Evolutionary conservation across 345 rosid species (phyloP), one percentile per base, ranked within the genome.

Genomic region (Noccaea bulbosa): DNA sequence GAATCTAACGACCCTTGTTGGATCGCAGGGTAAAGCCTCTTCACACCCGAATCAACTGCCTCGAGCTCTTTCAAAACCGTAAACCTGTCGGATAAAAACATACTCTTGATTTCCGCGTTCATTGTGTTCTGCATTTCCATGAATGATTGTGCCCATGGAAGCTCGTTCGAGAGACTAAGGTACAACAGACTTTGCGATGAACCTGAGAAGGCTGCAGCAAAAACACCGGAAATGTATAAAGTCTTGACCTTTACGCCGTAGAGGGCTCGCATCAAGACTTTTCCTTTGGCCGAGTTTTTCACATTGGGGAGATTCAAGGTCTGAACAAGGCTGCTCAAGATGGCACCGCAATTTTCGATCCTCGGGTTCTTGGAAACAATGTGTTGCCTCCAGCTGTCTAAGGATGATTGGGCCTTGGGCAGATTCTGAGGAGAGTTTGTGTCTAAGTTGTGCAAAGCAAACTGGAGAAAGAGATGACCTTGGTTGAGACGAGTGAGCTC

Each of bases 211-310:
- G 66, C 75, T 40, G 78, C 78, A 62, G 77, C 77, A 38, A 78
- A 78, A 1, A 78, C 81, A 67, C 81, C 61, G 5, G 49, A 73
- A 1, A 78, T 67, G 49, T 67, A 78, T 7, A 72, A 48, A 38
- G 81, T 78, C 69, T 67, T 69, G 20, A 78, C 81, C 78, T 78
- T 78, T 2, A 78, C 78, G 54, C 81, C 81, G 2, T 72, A 72
- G 1, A 78, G 9, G 37, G 81, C 81, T 3, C 81, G 45, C 78
- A 62, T 72, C 55, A 78, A 15, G 38, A 78, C 78, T 73, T 78
- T 73, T 11, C 81, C 81, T 60, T 73, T 68, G 15, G 74, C 41
- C 20, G 81, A 72, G 70, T 78, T 78, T 27, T 78, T 78, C 49
- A 78, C 81, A 74, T 73, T 78, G 59, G 81, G 81, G 40, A 78